Conservation (phyloP, 345 rosid genomes). For the Rhodomyrtus tomentosa region DNA sequence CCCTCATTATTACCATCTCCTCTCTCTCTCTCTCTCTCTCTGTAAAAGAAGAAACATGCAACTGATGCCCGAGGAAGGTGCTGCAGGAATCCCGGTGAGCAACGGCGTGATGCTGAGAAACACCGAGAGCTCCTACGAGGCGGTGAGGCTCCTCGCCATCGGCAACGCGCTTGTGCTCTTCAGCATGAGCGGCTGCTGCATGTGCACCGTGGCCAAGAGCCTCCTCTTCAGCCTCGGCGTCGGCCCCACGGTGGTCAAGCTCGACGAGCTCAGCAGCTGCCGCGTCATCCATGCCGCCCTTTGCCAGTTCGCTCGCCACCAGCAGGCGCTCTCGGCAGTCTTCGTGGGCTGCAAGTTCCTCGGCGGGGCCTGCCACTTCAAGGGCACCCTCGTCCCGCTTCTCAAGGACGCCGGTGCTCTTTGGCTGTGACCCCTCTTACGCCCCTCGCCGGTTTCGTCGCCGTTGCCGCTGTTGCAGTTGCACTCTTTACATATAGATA, state of each 20-base stretch:
- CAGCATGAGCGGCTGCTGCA: slow-evolving; percentile 80
- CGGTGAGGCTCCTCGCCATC: slow-evolving; percentile 41
- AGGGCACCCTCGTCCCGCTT: slow-evolving; percentile 81
- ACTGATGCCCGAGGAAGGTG: not conserved
- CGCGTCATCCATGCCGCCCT: slow-evolving; percentile 28
- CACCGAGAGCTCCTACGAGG: slow-evolving; percentile 26
- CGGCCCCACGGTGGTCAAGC: slow-evolving; percentile 73
- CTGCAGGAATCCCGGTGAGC: slow-evolving; percentile 1
- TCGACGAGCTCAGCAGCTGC: slow-evolving; percentile 36
- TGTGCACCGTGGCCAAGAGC: slow-evolving; percentile 92
- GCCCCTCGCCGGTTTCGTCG: not conserved
- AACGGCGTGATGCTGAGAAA: not conserved
- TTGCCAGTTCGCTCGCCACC: slow-evolving; percentile 15
- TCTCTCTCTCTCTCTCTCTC: not conserved
- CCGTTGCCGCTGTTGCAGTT: not conserved
- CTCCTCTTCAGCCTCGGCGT: slow-evolving; percentile 85
- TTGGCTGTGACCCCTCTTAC: slow-evolving; percentile 43
- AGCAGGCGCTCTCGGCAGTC: slow-evolving; percentile 39
- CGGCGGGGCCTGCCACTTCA: slow-evolving; percentile 92
- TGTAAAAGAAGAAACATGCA: not conserved
- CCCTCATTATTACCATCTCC: too few relatives aligned
- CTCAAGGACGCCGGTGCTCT: slow-evolving; percentile 97
- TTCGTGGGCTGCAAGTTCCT: slow-evolving; percentile 84
- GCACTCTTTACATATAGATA: not conserved
- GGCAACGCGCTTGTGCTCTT: slow-evolving; percentile 76